Evolutionary conservation across 2,329 filamentous ascomycete genomes (phyloP).

Genomic region (Claviceps purpurea): DNA sequence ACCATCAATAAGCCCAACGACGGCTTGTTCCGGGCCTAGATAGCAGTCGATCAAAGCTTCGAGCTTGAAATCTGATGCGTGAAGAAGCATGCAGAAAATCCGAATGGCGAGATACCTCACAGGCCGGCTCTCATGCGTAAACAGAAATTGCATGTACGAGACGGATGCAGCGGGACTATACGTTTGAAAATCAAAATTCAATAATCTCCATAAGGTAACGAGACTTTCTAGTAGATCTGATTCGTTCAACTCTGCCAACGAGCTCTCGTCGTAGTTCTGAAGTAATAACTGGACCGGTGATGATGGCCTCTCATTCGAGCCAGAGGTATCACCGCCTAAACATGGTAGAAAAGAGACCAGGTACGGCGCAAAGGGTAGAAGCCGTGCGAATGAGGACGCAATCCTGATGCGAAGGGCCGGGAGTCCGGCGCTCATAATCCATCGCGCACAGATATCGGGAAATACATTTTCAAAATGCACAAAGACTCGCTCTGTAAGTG

Average conservation of each 20-base stretch:
- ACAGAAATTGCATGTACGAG: conserved; percentile 53
- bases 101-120: conserved; percentile 73
- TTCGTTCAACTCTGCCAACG: conserved; percentile 11
- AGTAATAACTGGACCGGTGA: conserved; percentile 18
- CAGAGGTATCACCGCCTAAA: conserved; percentile 6
- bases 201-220: conserved; percentile 55
- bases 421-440: conserved; percentile 41
- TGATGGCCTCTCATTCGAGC: conserved; percentile 6
- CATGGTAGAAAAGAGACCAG: conserved; percentile 59
- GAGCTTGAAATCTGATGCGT: conserved; percentile 65
- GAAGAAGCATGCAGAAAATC: conserved; percentile 65
- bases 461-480: conserved; percentile 61
- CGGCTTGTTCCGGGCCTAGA: conserved; percentile 44
- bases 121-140: conserved; percentile 43
- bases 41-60: conserved; percentile 57
- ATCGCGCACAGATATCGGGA: conserved; percentile 71
- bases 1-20: conserved; percentile 65
- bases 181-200: conserved; percentile 58
- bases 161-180: conserved; percentile 55
- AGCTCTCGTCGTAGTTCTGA: conserved; percentile 15
- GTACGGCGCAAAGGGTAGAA: conserved; percentile 72
- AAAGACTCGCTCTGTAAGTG: conserved; percentile 61
- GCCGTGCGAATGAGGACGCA: conserved; percentile 61
- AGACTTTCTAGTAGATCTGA: conserved; percentile 17
- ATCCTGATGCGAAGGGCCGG: conserved; percentile 27